A percentile compares a stretch with the other conserved stretches of the same genome.
Evolutionary conservation across 2,329 filamentous ascomycete species (phyloP).

Genomic region (Coleophoma crateriformis): DNA sequence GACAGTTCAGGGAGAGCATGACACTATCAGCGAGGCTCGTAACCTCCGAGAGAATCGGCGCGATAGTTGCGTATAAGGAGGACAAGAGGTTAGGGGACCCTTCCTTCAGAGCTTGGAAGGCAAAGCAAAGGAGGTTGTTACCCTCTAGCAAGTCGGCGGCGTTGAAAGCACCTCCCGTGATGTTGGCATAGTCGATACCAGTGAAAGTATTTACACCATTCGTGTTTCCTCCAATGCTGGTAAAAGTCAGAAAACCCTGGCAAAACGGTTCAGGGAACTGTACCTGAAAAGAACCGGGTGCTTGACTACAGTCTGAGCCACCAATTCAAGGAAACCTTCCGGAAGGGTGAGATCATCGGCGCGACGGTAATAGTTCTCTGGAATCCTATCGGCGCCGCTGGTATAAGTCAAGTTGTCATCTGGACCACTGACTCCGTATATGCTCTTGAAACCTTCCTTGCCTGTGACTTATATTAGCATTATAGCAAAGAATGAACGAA

Average conservation of each 20-base stretch:
- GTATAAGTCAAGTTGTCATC: conserved; percentile 5
- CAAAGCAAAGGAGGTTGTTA: conserved; percentile 41
- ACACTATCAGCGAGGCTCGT: conserved; percentile 23
- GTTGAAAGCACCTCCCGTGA: conserved; percentile 40
- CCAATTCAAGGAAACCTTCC: not conserved
- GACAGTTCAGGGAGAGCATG: conserved; percentile 22
- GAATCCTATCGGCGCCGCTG: not conserved
- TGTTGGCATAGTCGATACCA: conserved; percentile 34
- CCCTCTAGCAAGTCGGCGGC: conserved; percentile 34
- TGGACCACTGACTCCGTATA: conserved; percentile 2
- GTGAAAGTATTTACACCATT: conserved; percentile 43
- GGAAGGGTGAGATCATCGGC: not conserved
- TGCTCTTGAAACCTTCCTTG: conserved; percentile 17
- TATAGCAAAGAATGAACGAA: too few species aligned
- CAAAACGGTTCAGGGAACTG: not conserved
- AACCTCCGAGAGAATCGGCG: conserved; percentile 10
- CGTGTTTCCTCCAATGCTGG: conserved; percentile 41
- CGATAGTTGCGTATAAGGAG: conserved; percentile 25
- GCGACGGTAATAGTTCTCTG: conserved; percentile 1
- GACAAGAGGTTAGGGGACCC: conserved; percentile 34
- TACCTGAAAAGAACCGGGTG: not conserved
- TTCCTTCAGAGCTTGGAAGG: conserved; percentile 31
- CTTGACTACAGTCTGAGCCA: not conserved
- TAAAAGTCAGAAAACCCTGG: too few species aligned
- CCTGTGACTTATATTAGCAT: not conserved